Conservation (phyloP, 2,329 filamentous ascomycete genomes). For the Hypoxylon sp. region DNA sequence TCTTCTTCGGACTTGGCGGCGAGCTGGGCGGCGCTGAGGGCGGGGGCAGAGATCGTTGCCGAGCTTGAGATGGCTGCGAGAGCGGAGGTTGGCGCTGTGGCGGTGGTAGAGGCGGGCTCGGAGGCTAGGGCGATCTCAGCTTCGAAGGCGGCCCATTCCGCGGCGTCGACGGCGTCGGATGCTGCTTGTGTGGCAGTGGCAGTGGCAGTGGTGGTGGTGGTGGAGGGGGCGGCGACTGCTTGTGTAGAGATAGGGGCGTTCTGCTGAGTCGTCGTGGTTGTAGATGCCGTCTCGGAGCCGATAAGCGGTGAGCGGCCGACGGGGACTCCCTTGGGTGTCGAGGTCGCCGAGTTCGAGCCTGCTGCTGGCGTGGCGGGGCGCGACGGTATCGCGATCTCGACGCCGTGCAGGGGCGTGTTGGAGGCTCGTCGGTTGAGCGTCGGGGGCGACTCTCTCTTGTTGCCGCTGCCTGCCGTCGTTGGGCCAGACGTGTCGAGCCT, state of each 20-base stretch:
- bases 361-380: conserved; percentile 72
- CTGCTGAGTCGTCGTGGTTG: conserved; percentile 16
- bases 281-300: conserved; percentile 42
- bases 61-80: conserved; percentile 59
- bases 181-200: conserved; percentile 24
- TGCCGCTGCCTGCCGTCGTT: conserved; percentile 25
- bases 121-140: conserved; percentile 76
- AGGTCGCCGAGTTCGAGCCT: conserved; percentile 60
- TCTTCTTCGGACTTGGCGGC: conserved; percentile 67
- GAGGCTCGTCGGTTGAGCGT: conserved; percentile 64
- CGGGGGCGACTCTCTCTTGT: conserved; percentile 58
- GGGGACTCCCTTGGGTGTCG: conserved; percentile 59
- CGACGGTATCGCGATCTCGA: conserved; percentile 75
- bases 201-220: conserved; percentile 21
- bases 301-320: conserved; percentile 59
- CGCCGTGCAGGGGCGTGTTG: conserved; percentile 66
- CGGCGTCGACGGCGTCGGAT: conserved; percentile 70
- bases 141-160: conserved; percentile 90
- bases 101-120: no score
- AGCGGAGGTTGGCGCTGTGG: conserved; percentile 29
- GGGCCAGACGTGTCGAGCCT: conserved; percentile 54
- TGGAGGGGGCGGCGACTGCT: conserved; percentile 30
- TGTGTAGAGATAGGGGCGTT: conserved; percentile 49
- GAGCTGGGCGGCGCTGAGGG: conserved; percentile 74
- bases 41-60: conserved; percentile 78